Conservation (phyloP, 2,329 filamentous ascomycete genomes). For the Cephalotrichum gorgonifer region DNA sequence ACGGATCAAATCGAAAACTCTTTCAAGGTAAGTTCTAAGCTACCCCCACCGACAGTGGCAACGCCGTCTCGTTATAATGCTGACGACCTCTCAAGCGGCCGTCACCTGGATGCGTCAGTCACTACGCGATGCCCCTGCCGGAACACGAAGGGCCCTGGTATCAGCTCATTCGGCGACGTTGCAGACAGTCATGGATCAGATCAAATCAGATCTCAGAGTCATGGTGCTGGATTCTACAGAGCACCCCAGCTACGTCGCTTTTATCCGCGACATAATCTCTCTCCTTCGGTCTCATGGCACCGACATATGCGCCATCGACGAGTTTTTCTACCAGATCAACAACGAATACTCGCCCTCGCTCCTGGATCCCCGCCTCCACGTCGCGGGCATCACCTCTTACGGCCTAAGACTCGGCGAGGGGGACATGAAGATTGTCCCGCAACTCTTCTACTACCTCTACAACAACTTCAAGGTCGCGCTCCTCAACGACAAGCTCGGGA, state of each 20-base stretch:
- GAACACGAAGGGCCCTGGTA: conserved; percentile 23
- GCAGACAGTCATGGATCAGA: conserved; percentile 39
- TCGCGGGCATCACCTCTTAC: conserved; percentile 44
- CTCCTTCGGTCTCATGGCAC: conserved; percentile 43
- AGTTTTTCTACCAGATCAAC: conserved; percentile 46
- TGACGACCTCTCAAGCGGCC: conserved; percentile 15
- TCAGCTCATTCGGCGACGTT: conserved; percentile 32
- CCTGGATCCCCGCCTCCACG: conserved; percentile 46
- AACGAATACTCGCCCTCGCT: conserved; percentile 43
- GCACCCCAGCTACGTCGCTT: conserved; percentile 37
- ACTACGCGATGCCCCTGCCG: conserved; percentile 26
- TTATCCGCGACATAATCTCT: conserved; percentile 40
- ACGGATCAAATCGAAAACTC: conserved; percentile 34
- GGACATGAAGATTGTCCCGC: conserved; percentile 33
- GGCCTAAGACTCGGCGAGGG: conserved; percentile 41
- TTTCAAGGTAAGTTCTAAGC: conserved; percentile 30
- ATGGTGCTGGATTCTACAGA: conserved; percentile 22
- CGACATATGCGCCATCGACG: conserved; percentile 42
- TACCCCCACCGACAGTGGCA: not conserved
- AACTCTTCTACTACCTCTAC: conserved; percentile 46
- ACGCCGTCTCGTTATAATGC: not conserved
- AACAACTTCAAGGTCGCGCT: conserved; percentile 47
- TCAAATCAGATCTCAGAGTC: conserved; percentile 36
- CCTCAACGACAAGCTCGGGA: conserved; percentile 33
- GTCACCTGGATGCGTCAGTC: conserved; percentile 40